Conservation (phyloP, 1,284 basidiomycete species). For the Inonotus hispidus region DNA sequence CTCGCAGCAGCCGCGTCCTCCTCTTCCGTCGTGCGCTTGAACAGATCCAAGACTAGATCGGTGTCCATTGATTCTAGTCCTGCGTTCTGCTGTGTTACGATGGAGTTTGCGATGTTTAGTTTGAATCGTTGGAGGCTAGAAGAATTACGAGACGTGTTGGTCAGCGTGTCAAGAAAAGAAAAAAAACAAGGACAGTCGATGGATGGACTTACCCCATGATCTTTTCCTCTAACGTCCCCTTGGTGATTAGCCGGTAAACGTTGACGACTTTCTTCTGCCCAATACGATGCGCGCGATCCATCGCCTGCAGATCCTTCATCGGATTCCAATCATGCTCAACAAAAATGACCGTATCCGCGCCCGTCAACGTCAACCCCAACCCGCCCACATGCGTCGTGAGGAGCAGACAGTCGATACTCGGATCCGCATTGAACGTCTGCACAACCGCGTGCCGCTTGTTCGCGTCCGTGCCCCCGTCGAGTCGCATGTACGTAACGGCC, state of each 20-base stretch:
- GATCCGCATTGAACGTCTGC: slow-evolving; percentile 97
- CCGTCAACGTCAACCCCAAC: slow-evolving; percentile 92
- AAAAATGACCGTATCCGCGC: slow-evolving; percentile 98
- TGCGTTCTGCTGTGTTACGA: slow-evolving; percentile 97
- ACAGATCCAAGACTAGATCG: slow-evolving; percentile 93
- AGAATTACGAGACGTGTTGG: neutral
- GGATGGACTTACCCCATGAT: slow-evolving; percentile 87
- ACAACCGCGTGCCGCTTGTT: slow-evolving; percentile 93
- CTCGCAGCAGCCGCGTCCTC: slow-evolving; percentile 58
- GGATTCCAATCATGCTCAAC: slow-evolving; percentile 99
- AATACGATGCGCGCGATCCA: slow-evolving; percentile 98
- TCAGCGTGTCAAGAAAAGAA: slow-evolving; percentile 21
- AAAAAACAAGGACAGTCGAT: slow-evolving; percentile 8
- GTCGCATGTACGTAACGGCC: slow-evolving; percentile 94
- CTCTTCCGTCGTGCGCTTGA: slow-evolving; percentile 72
- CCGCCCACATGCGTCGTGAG: slow-evolving; percentile 98
- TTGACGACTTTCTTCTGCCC: slow-evolving; percentile 99
- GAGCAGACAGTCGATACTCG: slow-evolving; percentile 94
- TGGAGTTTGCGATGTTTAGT: slow-evolving; percentile 93
- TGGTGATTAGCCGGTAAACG: slow-evolving; percentile 95
- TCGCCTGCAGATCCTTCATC: slow-evolving; percentile 99
- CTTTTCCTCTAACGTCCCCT: slow-evolving; percentile 97
- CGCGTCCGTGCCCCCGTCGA: slow-evolving; percentile 88
- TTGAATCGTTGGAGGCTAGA: slow-evolving; percentile 94
- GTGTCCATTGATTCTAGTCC: slow-evolving; percentile 95